Conservation (phyloP, 495 filamentous ascomycete genomes). For the Neurospora sp. region DNA sequence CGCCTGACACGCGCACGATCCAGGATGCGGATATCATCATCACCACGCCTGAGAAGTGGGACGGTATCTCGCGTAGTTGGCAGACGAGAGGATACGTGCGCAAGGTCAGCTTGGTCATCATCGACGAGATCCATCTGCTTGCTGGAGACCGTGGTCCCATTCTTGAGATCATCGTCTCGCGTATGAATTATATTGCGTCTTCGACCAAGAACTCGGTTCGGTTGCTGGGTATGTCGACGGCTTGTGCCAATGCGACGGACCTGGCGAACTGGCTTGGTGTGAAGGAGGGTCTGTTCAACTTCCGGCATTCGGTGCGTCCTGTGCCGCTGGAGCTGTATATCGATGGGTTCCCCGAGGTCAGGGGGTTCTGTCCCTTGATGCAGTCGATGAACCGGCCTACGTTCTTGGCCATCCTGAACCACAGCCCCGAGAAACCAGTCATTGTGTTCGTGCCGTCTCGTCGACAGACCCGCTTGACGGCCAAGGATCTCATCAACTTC, state of each 20-base stretch:
- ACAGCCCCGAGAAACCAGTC: constrained; percentile 91
- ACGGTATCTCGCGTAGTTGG: constrained; percentile 97
- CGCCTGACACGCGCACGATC: constrained; percentile 90
- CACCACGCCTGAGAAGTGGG: constrained; percentile 98
- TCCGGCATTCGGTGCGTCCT: constrained; percentile 93
- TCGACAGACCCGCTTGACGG: constrained; percentile 87
- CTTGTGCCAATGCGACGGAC: constrained; percentile 91
- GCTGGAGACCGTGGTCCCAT: constrained; percentile 94
- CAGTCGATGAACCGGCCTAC: constrained; percentile 98
- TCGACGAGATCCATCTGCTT: constrained; percentile 95
- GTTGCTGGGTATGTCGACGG: constrained; percentile 95
- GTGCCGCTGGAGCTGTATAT: constrained; percentile 95
- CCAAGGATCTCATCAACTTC: constrained; percentile 90
- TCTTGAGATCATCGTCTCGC: constrained; percentile 96
- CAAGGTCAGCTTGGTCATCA: constrained; percentile 92
- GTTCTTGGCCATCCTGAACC: constrained; percentile 90
- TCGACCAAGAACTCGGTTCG: constrained; percentile 81
- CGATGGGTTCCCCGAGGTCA: constrained; percentile 90
- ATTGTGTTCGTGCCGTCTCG: constrained; percentile 98
- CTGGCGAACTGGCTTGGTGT: constrained; percentile 95
- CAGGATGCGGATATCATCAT: constrained; percentile 95
- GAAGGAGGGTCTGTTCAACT: constrained; percentile 95
- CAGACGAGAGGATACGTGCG: constrained; percentile 92
- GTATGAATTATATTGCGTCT: constrained; percentile 98
- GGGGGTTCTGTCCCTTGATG: constrained; percentile 96